These are phyloP conservation scores for Huntiella bhutanensis DNA, from an alignment of 2,329 filamentous ascomycete species.

Conservation along the genomic window DNA sequence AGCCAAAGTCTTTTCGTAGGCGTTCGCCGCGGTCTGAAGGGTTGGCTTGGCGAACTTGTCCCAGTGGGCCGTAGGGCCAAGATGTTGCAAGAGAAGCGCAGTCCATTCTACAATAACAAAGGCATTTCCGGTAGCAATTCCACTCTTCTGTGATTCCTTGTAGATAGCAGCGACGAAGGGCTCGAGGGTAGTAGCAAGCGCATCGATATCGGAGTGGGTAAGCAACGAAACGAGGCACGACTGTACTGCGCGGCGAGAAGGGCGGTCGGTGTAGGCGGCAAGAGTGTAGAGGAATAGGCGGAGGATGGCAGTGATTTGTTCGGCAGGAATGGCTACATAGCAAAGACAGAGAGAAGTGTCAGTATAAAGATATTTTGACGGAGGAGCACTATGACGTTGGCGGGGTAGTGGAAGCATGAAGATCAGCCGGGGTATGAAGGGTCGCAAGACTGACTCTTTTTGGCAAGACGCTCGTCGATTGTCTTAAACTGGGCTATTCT, in stretches of 20 bases:
- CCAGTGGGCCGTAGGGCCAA: conserved; percentile 44
- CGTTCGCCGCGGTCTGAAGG: conserved; percentile 48
- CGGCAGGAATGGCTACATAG: conserved; percentile 26
- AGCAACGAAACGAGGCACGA: conserved; percentile 56
- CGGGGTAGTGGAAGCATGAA: background rate
- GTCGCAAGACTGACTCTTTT: conserved; percentile 27
- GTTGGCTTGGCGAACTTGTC: conserved; percentile 45
- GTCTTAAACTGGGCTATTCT: conserved; percentile 35
- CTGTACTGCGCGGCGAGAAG: conserved; percentile 68
- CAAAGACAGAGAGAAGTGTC: background rate
- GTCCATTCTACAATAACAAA: conserved; percentile 89
- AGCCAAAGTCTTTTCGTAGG: conserved; percentile 59
- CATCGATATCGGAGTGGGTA: conserved; percentile 32
- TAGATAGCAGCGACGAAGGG: conserved; percentile 49
- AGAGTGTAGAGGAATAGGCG: conserved; percentile 72
- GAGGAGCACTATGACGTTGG: background rate
- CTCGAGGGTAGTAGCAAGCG: conserved; percentile 32
- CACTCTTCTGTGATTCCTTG: conserved; percentile 54
- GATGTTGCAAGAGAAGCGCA: conserved; percentile 55
- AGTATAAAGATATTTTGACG: conserved; percentile 2
- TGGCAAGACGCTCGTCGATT: conserved; percentile 37
- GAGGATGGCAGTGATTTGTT: conserved; percentile 37
- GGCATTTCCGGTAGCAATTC: conserved; percentile 59
- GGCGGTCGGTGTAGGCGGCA: conserved; percentile 67
- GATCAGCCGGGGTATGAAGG: conserved; percentile 12